Evolutionary conservation across 1,284 basidiomycete species (phyloP), one percentile per base, ranked within the genome.

Genomic region (Cryptococcus hybrid): DNA sequence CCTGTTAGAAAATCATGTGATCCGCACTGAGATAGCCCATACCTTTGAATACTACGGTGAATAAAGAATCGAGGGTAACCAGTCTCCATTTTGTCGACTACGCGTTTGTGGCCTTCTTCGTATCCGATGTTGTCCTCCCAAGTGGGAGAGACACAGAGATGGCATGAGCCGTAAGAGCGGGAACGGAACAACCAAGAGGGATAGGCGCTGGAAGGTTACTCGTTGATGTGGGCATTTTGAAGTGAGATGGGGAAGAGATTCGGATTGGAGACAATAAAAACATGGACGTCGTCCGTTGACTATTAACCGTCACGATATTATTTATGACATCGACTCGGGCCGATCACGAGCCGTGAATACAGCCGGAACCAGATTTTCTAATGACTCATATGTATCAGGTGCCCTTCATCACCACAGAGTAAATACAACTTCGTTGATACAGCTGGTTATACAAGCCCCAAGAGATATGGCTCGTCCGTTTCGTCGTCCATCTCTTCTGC

Each of bases 11-110:
- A 35, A 30, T 49, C 12, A 36, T 38, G 9, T 38, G 13, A 9
- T 18, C 5, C 1, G 49, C 36, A 13, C 38, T 9, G 13, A n/a
- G 13, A 18, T 9, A 15, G 34, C 8, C 61, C 84, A 62, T 68
- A 92, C 93, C 82, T 92, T 71, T 87, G 85, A 40, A 98, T 93
- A 63, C 84, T 88, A 30, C 86, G 80, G 75, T 97, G 92, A 55
- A 99, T 89, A 75, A 96, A 98, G 80, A 99, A 99, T 49, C 96
- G 82, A 0, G 96, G 96, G 73, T 99, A 99, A n/a, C 95, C 96
- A 4, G 87, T 86, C 56, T 89, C 84, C 92, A 98, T 94, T 13
- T 80, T 82, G 56, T 90, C 84, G 2, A 88, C 74, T 5, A 99
- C 87, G 40, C 92, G 83, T 66, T 87, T 85, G n/a, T 89, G 86